Base-by-base conservation (phyloP, 2,329 filamentous ascomycete species). In the Claviceps sp. region DNA sequence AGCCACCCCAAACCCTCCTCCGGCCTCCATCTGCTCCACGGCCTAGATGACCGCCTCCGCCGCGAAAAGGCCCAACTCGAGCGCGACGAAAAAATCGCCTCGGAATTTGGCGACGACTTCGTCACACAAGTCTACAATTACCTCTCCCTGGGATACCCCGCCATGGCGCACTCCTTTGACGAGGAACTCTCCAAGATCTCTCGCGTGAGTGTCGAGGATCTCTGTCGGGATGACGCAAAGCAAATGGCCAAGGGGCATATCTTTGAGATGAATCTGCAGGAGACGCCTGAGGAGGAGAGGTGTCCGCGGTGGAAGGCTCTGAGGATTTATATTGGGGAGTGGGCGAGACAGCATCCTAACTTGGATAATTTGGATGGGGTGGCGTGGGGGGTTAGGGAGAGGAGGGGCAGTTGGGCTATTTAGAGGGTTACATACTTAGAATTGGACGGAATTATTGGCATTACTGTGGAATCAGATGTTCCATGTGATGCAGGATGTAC, bases 91-190 rank as follows among this genome's bases (percentile, higher is more conserved):
- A 74, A 75, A 59, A 78, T 82, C 54, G 63, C 69, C 4, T 66
- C 68, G 50, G 89, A 95, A 66, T 95, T 93, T 61, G 75, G 83
- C 54, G 88, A 95, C 64, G 74, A 74, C 3, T 95, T 96, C 64
- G 81, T 96, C 52, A 95, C 90, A 0, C 91, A 97, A 67, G 90
- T 97, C 7, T 97, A 94, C 75, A 96, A 97, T 66, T 97, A 97
- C 66, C 76, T 97, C 16, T 95, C 88, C 0, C 77, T 97, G 5
- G 91, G 91, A 5, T 96, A 96, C 65, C 90, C 91, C 3, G 83
- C 87, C 37, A 81, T 89, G 61, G 91, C 90, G 11, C 80, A 85
- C 22, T 77, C 80, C 39, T 97, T 87, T 62, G 91, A 97, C 62
- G 78, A 83, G 11, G 91, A 97, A 70, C 74, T 97, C 20, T 80